Evolutionary conservation across 306 rosid genomes (phyloP).

Genomic region (Cyclanthera cordifolia): DNA sequence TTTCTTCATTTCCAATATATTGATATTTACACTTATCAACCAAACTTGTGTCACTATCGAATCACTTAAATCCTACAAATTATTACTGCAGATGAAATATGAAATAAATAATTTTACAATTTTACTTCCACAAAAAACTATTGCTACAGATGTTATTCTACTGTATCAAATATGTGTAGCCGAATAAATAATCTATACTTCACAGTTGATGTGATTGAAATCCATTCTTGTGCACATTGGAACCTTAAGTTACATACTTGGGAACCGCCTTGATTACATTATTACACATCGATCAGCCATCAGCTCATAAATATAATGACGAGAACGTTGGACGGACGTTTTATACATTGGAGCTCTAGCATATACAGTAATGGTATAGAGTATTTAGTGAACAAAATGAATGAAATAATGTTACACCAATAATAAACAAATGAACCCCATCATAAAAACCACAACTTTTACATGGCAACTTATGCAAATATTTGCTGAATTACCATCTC

Average conservation of each 20-base stretch:
- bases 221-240: background rate
- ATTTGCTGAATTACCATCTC: constrained; percentile 93
- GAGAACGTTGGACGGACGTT: background rate
- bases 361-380: background rate
- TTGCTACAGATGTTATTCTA: too few species aligned
- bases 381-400: constrained; percentile 7
- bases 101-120: background rate
- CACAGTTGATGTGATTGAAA: background rate
- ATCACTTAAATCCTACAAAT: background rate
- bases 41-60: background rate
- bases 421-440: constrained; percentile 15
- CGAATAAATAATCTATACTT: too few species aligned
- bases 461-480: constrained; percentile 41
- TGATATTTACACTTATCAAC: too few species aligned
- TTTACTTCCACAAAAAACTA: too few species aligned
- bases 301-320: background rate
- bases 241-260: background rate
- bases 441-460: constrained; percentile 2
- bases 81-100: background rate
- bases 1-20: too few species aligned
- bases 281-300: background rate
- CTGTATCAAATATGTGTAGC: too few species aligned
- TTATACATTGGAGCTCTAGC: background rate
- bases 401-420: constrained; percentile 30
- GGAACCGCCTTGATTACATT: background rate